phyloP scores from a whole-genome alignment of 768 basidiomycete genomes.

The Russula olivacea region DNA sequence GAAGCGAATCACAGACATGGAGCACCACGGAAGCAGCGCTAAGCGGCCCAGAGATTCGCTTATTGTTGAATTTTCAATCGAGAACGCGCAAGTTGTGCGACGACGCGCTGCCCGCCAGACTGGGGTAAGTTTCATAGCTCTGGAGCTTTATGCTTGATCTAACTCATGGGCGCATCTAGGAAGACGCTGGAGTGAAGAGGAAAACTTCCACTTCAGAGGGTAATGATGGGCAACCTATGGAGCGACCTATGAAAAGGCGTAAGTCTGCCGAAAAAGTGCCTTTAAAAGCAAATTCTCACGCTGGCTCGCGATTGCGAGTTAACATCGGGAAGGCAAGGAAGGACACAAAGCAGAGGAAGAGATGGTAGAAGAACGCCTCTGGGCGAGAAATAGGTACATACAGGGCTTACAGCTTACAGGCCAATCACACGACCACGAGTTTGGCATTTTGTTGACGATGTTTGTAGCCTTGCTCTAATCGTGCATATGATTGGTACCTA shows the following conservation, averaged over 20 bases:
- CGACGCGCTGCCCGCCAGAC: constrained; percentile 54
- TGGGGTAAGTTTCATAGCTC: constrained; percentile 29
- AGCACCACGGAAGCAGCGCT: constrained; percentile 39
- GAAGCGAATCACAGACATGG: constrained; percentile 53
- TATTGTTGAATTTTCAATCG: constrained; percentile 94
- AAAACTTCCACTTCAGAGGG: background rate
- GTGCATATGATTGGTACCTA: too few relatives aligned
- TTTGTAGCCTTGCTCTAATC: background rate
- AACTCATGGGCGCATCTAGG: constrained; percentile 2
- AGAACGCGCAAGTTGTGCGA: constrained; percentile 87
- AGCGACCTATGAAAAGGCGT: constrained; percentile 5
- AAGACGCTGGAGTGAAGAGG: constrained; percentile 7
- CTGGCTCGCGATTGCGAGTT: background rate
- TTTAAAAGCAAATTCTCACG: background rate
- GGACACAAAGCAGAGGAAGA: background rate
- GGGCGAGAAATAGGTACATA: background rate
- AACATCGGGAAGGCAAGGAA: background rate
- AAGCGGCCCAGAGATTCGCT: constrained; percentile 47
- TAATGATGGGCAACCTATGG: background rate
- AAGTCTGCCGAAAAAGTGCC: background rate
- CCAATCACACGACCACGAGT: background rate
- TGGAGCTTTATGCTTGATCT: background rate
- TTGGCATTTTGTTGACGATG: background rate
- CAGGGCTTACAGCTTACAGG: background rate
- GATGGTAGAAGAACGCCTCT: background rate